A percentile compares a stretch with the other conserved stretches of the same genome.
These are phyloP conservation scores for Eleusine indica DNA, from an alignment of 176 grass and related monocot species.

Conservation along the genomic window DNA sequence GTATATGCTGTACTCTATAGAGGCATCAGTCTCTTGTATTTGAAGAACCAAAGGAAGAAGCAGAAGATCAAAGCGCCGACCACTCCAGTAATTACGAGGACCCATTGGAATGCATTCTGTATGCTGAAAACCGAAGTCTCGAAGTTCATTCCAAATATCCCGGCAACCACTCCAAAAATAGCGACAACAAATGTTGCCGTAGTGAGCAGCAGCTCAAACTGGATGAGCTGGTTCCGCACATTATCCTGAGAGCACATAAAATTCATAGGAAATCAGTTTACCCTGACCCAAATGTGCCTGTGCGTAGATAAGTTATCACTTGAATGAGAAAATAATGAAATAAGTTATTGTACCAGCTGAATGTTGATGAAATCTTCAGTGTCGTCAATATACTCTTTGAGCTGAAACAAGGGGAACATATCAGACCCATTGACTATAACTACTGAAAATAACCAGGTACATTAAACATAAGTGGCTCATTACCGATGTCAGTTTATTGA, in stretches of 20 bases:
- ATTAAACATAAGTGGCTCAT: background rate
- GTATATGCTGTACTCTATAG: conserved; percentile 53
- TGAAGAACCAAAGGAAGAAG: conserved; percentile 86
- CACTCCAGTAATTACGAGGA: conserved; percentile 54
- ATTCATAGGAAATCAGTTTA: background rate
- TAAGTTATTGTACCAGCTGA: conserved; percentile 72
- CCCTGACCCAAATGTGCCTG: background rate
- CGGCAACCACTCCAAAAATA: conserved; percentile 83
- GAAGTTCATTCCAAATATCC: conserved; percentile 98
- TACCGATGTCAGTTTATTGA: conserved; percentile 98
- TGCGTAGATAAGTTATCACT: background rate
- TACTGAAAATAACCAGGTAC: conserved; percentile 9
- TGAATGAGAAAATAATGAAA: background rate
- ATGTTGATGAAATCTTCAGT: conserved; percentile 99
- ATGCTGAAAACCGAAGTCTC: conserved; percentile 53
- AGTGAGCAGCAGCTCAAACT: conserved; percentile 85
- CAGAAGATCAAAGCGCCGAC: conserved; percentile 67
- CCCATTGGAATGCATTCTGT: conserved; percentile 78
- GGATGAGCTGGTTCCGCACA: conserved; percentile 92
- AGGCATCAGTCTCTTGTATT: conserved; percentile 75
- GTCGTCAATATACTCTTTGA: conserved; percentile 98
- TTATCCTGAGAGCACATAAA: conserved; percentile 61
- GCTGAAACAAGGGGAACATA: conserved; percentile 52
- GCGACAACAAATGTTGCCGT: conserved; percentile 89
- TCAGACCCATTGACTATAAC: background rate